Base-by-base conservation (phyloP, 441 rosid species). In the Geranium incanum region DNA sequence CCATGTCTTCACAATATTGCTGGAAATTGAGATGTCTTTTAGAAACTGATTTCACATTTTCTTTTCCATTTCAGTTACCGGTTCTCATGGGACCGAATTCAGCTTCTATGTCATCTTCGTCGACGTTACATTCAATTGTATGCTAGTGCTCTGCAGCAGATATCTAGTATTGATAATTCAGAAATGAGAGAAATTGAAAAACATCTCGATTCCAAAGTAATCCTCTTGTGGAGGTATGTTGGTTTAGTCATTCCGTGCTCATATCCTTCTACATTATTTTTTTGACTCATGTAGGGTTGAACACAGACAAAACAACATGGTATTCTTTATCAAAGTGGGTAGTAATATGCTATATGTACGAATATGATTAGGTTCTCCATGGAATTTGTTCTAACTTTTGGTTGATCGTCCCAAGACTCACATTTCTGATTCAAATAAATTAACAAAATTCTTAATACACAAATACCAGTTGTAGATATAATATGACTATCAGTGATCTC, bases 151-250 rank as follows among this genome's bases (percentile, higher is more conserved):
- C 83, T 95, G 81, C 95, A 92, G 81, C 96, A 85, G 74, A 78
- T 90, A 75, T 82, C 95, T 62, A 74, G 76, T 75, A 80, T 67
- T 45, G 72, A 82, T 68, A 69, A 74, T 76, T 82, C 84, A 68
- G 91, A 90, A 77, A 86, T 90, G 76, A 84, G 98, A 81, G 97
- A 87, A 79, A 90, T 92, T 64, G 99, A 95, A 82, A 92, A 79
- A 78, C 89, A 95, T 83, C 95, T 95, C 28, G 98, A 92, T 82
- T 83, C 89, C 66, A 92, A 95, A 88, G 96, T 95, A 74, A 87
- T 95, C 84, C 91, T 95, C 68, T 75, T 95, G 68, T 95, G 99
- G 99, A 92, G 99, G 99, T 95, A 86, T 19, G 69, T 67, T 19
- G 52, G 71, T 67, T 16, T 41, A 36, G 43, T 39, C 43, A 39